These are phyloP conservation scores for Lobosporangium transversale DNA, from an alignment of 192 early-diverging fungal species.

Conservation along the genomic window DNA sequence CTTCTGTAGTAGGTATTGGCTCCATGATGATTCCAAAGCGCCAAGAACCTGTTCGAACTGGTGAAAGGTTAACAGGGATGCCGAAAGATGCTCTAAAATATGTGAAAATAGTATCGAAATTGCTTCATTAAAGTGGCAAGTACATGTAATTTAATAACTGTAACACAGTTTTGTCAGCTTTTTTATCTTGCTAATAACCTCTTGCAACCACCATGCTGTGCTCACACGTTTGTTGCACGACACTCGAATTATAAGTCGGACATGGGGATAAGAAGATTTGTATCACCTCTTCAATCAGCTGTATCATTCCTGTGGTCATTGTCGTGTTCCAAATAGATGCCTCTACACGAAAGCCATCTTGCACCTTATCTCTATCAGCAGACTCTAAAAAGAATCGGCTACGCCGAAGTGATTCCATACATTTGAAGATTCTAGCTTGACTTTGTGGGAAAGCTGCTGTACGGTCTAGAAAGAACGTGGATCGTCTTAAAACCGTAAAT, in stretches of 20 bases:
- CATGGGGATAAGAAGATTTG: not conserved
- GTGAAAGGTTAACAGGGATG: not conserved
- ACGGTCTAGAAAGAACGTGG: no score
- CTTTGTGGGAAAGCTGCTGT: no score
- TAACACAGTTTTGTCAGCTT: no score
- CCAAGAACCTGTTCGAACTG: not conserved
- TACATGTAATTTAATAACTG: no score
- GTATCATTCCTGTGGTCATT: not conserved
- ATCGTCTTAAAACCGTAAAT: no score
- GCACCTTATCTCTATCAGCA: not conserved
- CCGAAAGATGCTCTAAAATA: not conserved
- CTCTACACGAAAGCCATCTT: constrained; percentile 4
- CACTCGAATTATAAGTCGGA: not conserved
- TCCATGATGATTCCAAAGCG: not conserved
- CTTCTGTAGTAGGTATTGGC: not conserved
- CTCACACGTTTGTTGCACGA: not conserved
- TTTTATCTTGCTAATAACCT: not conserved
- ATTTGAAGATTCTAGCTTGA: not conserved
- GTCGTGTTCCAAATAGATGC: constrained; percentile 4
- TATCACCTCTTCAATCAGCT: not conserved
- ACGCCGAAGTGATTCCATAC: not conserved
- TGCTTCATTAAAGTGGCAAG: no score
- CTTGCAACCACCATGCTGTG: not conserved
- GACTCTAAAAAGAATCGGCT: constrained; percentile 1
- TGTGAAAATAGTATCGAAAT: no score